Conservation (phyloP, 768 basidiomycete genomes). For the Pleurotus salmoneostramineus region DNA sequence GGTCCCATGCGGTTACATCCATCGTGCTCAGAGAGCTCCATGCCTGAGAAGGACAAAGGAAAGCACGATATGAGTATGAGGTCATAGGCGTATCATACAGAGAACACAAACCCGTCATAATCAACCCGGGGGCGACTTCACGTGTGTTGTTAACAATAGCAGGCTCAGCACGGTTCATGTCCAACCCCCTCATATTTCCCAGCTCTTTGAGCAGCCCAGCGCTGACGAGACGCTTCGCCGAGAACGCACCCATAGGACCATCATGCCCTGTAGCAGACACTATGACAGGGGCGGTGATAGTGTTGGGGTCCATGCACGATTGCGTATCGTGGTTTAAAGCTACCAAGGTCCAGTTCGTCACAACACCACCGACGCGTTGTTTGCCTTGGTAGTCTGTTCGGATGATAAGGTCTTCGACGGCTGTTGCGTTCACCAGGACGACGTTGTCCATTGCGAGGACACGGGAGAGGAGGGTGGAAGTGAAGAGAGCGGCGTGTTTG, state of each 20-base stretch:
- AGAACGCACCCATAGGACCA: slow-evolving; percentile 79
- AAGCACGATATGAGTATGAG: slow-evolving; percentile 3
- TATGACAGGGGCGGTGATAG: slow-evolving; percentile 75
- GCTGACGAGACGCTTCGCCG: slow-evolving; percentile 74
- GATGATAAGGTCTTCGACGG: slow-evolving; percentile 78
- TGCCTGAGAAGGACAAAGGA: slow-evolving; percentile 37
- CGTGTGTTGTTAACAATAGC: slow-evolving; percentile 76
- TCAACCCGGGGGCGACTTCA: slow-evolving; percentile 71
- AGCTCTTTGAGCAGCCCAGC: slow-evolving; percentile 70
- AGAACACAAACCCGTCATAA: slow-evolving; percentile 58
- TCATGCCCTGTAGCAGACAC: slow-evolving; percentile 75
- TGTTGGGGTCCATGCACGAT: slow-evolving; percentile 77
- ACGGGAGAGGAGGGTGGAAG: slow-evolving; percentile 67
- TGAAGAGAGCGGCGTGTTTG: slow-evolving; percentile 80
- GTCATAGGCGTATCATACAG: not conserved
- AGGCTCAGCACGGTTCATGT: slow-evolving; percentile 81
- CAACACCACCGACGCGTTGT: slow-evolving; percentile 48
- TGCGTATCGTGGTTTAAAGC: slow-evolving; percentile 69
- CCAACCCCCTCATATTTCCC: slow-evolving; percentile 76
- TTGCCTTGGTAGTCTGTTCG: slow-evolving; percentile 51
- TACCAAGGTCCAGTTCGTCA: slow-evolving; percentile 51
- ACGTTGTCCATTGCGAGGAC: slow-evolving; percentile 71
- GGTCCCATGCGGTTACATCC: slow-evolving; percentile 77
- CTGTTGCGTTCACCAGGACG: slow-evolving; percentile 73
- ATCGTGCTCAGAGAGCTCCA: slow-evolving; percentile 82